phyloP scores from a whole-genome alignment of 441 rosid genomes.

The Melastoma candidum region DNA sequence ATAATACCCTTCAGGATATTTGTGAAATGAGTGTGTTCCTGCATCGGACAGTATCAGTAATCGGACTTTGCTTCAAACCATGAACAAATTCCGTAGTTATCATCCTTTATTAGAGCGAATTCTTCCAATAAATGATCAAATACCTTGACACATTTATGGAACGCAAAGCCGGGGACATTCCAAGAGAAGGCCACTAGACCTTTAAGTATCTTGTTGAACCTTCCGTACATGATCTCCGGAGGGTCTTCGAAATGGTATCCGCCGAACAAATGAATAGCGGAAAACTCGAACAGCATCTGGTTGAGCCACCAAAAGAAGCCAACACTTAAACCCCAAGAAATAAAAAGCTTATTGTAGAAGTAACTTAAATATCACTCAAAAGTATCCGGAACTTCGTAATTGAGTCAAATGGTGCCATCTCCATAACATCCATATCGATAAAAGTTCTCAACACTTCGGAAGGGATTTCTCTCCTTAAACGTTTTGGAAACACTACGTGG shows the following conservation, averaged over 20 bases:
- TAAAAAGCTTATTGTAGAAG: too few species aligned
- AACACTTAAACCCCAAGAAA: too few species aligned
- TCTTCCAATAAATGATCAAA: neutral
- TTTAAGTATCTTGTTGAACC: neutral
- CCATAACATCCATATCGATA: neutral
- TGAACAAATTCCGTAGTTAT: too few species aligned
- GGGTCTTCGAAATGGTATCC: constrained; percentile 10
- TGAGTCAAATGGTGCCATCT: constrained; percentile 9
- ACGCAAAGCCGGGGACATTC: neutral
- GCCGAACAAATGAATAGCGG: constrained; percentile 10
- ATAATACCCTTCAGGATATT: too few species aligned
- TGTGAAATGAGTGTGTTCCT: too few species aligned
- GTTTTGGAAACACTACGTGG: neutral
- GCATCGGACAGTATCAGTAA: too few species aligned
- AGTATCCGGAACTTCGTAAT: too few species aligned
- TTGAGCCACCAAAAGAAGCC: too few species aligned
- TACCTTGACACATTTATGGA: constrained; percentile 3
- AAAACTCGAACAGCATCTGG: constrained; percentile 5
- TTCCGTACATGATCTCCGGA: constrained; percentile 10
- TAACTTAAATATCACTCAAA: too few species aligned
- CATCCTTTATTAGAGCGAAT: neutral
- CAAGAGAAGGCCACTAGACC: constrained; percentile 13
- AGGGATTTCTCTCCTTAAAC: too few species aligned
- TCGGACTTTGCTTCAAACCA: too few species aligned
- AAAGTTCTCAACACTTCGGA: neutral